These are phyloP conservation scores for Irpex sp. DNA, from an alignment of 1,284 basidiomycete species.

Conservation along the genomic window DNA sequence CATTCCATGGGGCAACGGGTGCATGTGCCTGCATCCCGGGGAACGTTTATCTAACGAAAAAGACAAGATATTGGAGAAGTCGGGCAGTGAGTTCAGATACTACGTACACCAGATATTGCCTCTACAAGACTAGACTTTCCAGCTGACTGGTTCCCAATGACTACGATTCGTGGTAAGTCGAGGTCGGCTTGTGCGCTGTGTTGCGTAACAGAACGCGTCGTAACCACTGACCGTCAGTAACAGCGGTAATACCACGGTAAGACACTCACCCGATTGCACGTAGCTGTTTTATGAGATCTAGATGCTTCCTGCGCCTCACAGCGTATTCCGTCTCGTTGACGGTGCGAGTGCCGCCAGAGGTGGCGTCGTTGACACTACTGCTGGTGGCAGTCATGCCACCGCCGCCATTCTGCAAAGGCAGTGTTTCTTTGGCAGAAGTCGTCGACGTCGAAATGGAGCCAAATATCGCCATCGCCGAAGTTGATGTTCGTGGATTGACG, in stretches of 20 bases:
- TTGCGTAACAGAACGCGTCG: neutral
- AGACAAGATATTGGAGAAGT: slow-evolving; percentile 25
- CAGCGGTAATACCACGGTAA: neutral
- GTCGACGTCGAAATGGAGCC: neutral
- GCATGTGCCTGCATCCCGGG: slow-evolving; percentile 4
- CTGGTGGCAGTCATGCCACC: too few relatives aligned
- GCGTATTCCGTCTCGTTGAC: slow-evolving; percentile 9
- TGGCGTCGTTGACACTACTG: neutral
- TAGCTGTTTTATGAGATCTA: slow-evolving; percentile 10
- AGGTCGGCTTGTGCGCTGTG: slow-evolving; percentile 57
- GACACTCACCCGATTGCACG: slow-evolving; percentile 9
- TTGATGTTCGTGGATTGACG: too few relatives aligned
- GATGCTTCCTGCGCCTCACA: slow-evolving; percentile 6
- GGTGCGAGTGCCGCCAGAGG: neutral
- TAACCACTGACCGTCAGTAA: neutral
- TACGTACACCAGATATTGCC: slow-evolving; percentile 63
- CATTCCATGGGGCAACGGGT: slow-evolving; percentile 35
- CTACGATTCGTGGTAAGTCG: slow-evolving; percentile 64
- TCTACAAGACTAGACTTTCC: slow-evolving; percentile 76
- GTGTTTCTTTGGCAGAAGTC: neutral
- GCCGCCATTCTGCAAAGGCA: neutral
- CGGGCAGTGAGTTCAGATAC: too few relatives aligned
- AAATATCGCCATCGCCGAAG: neutral
- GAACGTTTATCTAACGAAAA: slow-evolving; percentile 3
- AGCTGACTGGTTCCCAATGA: slow-evolving; percentile 37